Conservation (phyloP, 176 grass and related monocot species). For the Luzula sylvatica region DNA sequence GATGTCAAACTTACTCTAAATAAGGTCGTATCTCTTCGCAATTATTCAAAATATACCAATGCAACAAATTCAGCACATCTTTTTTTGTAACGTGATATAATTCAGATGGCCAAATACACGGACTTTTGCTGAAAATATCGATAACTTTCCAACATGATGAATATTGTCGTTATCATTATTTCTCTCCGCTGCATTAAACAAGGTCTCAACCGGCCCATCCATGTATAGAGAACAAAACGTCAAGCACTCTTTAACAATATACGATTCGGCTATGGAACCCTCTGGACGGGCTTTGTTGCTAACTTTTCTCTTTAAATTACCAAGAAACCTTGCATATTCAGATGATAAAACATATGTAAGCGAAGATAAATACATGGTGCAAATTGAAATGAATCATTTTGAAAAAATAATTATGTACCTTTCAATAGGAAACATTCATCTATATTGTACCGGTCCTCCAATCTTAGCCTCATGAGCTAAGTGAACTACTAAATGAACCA, state of each 20-base stretch:
- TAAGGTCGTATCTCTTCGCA: too few species aligned
- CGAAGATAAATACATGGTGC: slow-evolving; percentile 2
- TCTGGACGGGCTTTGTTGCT: slow-evolving; percentile 3
- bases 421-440: slow-evolving; percentile 25
- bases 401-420: not conserved
- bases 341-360: slow-evolving; percentile 13
- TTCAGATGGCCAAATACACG: too few species aligned
- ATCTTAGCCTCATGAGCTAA: slow-evolving; percentile 9
- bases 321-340: not conserved
- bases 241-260: slow-evolving; percentile 3
- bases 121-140: too few species aligned
- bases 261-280: slow-evolving; percentile 1
- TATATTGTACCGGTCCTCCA: slow-evolving; percentile 3
- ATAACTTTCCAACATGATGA: too few species aligned
- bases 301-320: not conserved
- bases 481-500: slow-evolving; percentile 16
- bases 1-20: too few species aligned
- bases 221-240: not conserved
- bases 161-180: too few species aligned
- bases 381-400: not conserved
- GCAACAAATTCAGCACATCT: too few species aligned
- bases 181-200: too few species aligned
- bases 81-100: too few species aligned
- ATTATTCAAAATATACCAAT: too few species aligned
- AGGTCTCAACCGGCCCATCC: not conserved